These are phyloP conservation scores for Saccharomycopsis hybrid DNA, from an alignment of 1,139 yeast species.

Conservation along the genomic window DNA sequence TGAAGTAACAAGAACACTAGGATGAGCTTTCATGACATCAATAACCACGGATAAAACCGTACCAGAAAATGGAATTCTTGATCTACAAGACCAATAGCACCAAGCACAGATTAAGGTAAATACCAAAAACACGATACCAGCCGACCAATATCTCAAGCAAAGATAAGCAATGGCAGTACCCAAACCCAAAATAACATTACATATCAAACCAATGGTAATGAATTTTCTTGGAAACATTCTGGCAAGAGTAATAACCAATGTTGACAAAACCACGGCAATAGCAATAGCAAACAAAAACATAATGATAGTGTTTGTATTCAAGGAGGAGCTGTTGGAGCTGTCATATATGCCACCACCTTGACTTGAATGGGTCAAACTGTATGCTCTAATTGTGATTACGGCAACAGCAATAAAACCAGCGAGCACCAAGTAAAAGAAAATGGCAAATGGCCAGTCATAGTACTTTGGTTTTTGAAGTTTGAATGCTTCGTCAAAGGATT, in stretches of 20 bases:
- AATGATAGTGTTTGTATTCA: slow-evolving; percentile 69
- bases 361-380: slow-evolving; percentile 45
- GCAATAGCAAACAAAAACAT: slow-evolving; percentile 62
- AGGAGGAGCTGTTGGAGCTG: slow-evolving; percentile 45
- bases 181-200: slow-evolving; percentile 62
- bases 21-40: slow-evolving; percentile 66
- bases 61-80: slow-evolving; percentile 68
- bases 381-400: slow-evolving; percentile 59
- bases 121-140: slow-evolving; percentile 68
- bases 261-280: slow-evolving; percentile 54
- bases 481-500: slow-evolving; percentile 60
- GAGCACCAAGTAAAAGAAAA: slow-evolving; percentile 54
- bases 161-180: slow-evolving; percentile 74
- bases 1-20: slow-evolving; percentile 62
- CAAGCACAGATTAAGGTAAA: slow-evolving; percentile 59
- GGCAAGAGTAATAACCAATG: slow-evolving; percentile 52
- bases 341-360: slow-evolving; percentile 67
- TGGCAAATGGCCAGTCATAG: slow-evolving; percentile 69
- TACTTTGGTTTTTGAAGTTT: slow-evolving; percentile 56
- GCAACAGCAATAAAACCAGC: slow-evolving; percentile 71
- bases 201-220: slow-evolving; percentile 61
- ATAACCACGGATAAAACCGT: slow-evolving; percentile 65
- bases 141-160: slow-evolving; percentile 59
- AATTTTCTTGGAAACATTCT: slow-evolving; percentile 59
- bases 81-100: slow-evolving; percentile 69